phyloP scores from a whole-genome alignment of 2,329 filamentous ascomycete genomes.

The Aphanocladium album region DNA sequence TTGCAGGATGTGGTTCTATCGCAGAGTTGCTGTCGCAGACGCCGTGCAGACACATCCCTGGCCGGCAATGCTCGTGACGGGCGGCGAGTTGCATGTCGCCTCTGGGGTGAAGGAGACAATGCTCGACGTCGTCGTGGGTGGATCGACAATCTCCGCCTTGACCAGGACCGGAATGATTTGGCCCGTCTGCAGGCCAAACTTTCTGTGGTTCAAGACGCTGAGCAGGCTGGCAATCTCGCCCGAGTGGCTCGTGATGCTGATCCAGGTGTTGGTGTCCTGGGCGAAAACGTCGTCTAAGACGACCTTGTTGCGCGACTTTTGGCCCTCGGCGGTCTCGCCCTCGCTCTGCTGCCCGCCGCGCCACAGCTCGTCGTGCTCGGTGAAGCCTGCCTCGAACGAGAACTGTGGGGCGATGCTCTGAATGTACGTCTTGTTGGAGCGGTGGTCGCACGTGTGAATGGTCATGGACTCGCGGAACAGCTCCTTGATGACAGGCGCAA shows the following conservation, averaged over 20 bases:
- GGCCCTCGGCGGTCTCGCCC: conserved; percentile 40
- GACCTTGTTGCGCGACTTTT: conserved; percentile 43
- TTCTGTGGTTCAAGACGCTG: conserved; percentile 53
- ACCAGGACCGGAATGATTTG: conserved; percentile 64
- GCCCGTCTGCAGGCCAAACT: conserved; percentile 60
- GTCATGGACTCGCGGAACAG: conserved; percentile 60
- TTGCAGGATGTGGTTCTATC: neutral
- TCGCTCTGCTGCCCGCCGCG: conserved; percentile 24
- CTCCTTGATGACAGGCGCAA: conserved; percentile 59
- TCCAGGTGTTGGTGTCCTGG: conserved; percentile 47
- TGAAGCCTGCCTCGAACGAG: conserved; percentile 56
- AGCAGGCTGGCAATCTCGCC: conserved; percentile 51
- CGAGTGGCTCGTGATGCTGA: conserved; percentile 57
- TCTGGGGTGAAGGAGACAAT: conserved; percentile 10
- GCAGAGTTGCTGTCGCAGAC: neutral
- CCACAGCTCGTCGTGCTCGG: conserved; percentile 48
- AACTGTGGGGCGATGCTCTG: conserved; percentile 46
- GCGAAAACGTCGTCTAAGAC: conserved; percentile 54
- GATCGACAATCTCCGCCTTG: conserved; percentile 13
- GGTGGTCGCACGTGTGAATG: conserved; percentile 63
- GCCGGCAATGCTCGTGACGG: conserved; percentile 4
- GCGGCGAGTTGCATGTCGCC: conserved; percentile 12
- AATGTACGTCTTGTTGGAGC: conserved; percentile 52
- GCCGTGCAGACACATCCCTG: conserved; percentile 9
- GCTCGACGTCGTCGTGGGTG: conserved; percentile 1